Percentiles rank a stretch among this genome's conserved stretches.
Conservation (phyloP, 2,329 filamentous ascomycete species). For the Rutstroemia sp. region DNA sequence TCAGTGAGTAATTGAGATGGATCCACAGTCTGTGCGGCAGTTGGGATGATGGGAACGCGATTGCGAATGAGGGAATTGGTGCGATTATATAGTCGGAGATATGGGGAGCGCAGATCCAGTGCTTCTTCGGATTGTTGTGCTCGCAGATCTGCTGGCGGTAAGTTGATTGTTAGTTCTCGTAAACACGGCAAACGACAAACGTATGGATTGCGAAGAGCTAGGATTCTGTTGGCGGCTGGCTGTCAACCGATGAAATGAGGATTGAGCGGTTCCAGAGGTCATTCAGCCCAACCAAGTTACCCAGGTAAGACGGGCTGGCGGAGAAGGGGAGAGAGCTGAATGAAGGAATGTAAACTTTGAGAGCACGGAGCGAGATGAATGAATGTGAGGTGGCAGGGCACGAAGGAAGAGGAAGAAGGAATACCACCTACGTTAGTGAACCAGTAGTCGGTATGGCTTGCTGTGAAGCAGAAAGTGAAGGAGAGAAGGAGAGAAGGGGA, state of each 20-base stretch:
- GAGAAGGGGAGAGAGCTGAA: not conserved
- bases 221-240: not conserved
- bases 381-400: not conserved
- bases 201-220: not conserved
- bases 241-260: conserved; percentile 1
- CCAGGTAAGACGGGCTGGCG: not conserved
- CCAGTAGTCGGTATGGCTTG: not conserved
- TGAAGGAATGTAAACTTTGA: not conserved
- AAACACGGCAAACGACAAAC: not conserved
- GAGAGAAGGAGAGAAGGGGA: not conserved
- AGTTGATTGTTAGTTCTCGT: not conserved
- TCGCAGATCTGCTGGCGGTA: not conserved
- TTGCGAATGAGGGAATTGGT: not conserved
- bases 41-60: not conserved
- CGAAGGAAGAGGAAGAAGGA: not conserved
- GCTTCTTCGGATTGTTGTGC: not conserved
- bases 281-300: conserved; percentile 1
- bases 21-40: conserved; percentile 7
- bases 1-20: conserved; percentile 3
- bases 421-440: not conserved
- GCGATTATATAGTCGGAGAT: not conserved
- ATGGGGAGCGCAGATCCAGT: not conserved
- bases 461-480: not conserved
- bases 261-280: conserved; percentile 1
- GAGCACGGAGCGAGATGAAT: not conserved